Base-by-base conservation (phyloP, 345 rosid genomes). In the Eucalyptus grandis region DNA sequence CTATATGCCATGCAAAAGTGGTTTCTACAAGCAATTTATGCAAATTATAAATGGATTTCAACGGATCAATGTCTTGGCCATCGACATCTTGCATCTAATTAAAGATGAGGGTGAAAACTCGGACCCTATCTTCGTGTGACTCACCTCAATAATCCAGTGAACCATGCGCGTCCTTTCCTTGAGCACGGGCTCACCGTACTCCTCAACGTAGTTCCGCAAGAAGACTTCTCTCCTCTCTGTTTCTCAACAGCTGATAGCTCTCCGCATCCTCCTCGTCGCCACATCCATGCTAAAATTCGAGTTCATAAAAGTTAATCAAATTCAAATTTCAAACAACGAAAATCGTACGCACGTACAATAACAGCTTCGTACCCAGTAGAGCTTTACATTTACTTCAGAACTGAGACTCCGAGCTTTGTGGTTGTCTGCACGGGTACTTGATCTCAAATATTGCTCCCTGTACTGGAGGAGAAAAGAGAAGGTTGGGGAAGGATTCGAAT, bases 91-190 rank as follows among this genome's bases (percentile, higher is more conserved):
- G 26, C 40, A 34, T 34, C 44, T 37, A 40, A 43, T 21, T 4
- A 11, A 77, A 40, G 47, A 77, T 6, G 83, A 21, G 27, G 30
- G 24, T 1, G 27, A 21, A 37, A 77, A 37, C 27, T 37, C 22
- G 46, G 83, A 19, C 27, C 27, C 85, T 6, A 6, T 40, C 83
- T 77, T 15, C 30, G 15, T 21, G 30, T 77, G 2, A 82, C 92
- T 92, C 86, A 97, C 99, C 98, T 98, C 95, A 89, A 95, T 92
- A 67, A 98, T 97, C 99, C 99, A 98, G 89, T 94, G 95, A 87
- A 96, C 92, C 96, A 98, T 95, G 88, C 60, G 90, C 21, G 91
- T 92, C 86, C 99, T 96, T 90, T 95, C 96, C 89, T 92, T 93
- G 87, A 94, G 89, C 87, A 96, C 90, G 91, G 92, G 87, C 83